Percentiles rank a stretch among this genome's conserved stretches.
These are phyloP conservation scores for Penicillium sumatraense DNA, from an alignment of 2,329 filamentous ascomycete genomes.

Conservation along the genomic window DNA sequence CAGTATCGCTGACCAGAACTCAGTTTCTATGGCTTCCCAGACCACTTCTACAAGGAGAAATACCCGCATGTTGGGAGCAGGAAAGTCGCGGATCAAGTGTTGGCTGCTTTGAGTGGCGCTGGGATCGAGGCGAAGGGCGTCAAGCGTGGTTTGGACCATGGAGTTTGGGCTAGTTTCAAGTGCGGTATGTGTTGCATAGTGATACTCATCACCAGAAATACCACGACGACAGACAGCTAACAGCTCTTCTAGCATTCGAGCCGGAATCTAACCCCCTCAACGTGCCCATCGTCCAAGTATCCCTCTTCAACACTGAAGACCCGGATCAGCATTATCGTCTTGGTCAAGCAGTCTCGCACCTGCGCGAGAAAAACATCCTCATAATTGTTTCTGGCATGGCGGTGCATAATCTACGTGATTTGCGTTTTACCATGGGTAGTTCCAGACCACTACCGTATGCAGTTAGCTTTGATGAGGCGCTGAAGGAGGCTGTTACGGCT, in stretches of 20 bases:
- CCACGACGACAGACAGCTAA: not conserved
- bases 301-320: conserved; percentile 68
- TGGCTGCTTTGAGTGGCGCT: conserved; percentile 58
- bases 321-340: conserved; percentile 69
- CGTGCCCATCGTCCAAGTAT: conserved; percentile 74
- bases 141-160: conserved; percentile 72
- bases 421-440: conserved; percentile 52
- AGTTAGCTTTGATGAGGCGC: conserved; percentile 67
- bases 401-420: conserved; percentile 69
- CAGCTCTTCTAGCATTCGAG: conserved; percentile 57
- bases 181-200: conserved; percentile 44
- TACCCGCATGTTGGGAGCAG: conserved; percentile 68
- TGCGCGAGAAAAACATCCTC: conserved; percentile 69
- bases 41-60: conserved; percentile 69
- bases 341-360: conserved; percentile 66
- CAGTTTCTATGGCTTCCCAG: conserved; percentile 73
- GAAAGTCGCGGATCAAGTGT: conserved; percentile 63
- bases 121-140: conserved; percentile 65
- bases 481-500: conserved; percentile 66
- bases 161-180: conserved; percentile 73
- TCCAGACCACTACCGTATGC: conserved; percentile 60
- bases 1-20: not conserved
- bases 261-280: conserved; percentile 65
- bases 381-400: conserved; percentile 77
- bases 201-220: no score